Evolutionary conservation across 192 early-diverging fungal genomes (phyloP), one percentile per base, ranked within the genome.

Genomic region (Backusella tuberculispora): DNA sequence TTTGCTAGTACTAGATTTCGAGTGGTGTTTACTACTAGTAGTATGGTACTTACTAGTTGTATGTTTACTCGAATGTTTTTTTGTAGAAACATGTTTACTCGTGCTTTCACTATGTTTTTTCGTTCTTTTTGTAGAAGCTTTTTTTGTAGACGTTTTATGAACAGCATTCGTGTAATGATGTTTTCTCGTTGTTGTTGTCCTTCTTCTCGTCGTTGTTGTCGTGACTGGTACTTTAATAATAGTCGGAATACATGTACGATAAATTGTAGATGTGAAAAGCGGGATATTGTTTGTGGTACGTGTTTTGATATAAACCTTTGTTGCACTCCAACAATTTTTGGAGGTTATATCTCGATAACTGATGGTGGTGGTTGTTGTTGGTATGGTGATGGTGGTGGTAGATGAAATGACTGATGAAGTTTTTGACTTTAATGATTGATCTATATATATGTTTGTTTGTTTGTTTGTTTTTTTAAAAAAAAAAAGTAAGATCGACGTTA

Each of bases 211-310:
- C 14, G 34, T 6, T 66, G 64, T 66, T 15, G 14, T 34, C 5
- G 64, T 66, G 34, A 66, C 64, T 15, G 64, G 64, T 17, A 66
- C 64, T 66, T 40, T 66, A 26, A 66, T 26, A 34, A 66, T 66
- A 34, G 64, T 66, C n/a, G 26, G 26, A 34, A 14, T 38, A 66
- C 64, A 66, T 40, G 26, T 66, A 38, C 17, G 53, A 60, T 60
- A 60, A 10, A 60, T 19, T 3, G 0, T 13, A 3, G 53, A 60
- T 24, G 53, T 60, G 53, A 60, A 60, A 10, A 60, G 53, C 26
- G 53, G 53, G 21, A 60, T 24, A 24, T 60, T 60, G 12, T 60
- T 26, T 26, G 5, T 9, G 7, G 19, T 60, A 24, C 53, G 53
- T 60, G 53, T 26, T 60, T 26, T 60, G 26, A 60, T 60, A 24